These are phyloP conservation scores for Fusarium euwallaceae DNA, from an alignment of 2,329 filamentous ascomycete genomes.

Conservation along the genomic window DNA sequence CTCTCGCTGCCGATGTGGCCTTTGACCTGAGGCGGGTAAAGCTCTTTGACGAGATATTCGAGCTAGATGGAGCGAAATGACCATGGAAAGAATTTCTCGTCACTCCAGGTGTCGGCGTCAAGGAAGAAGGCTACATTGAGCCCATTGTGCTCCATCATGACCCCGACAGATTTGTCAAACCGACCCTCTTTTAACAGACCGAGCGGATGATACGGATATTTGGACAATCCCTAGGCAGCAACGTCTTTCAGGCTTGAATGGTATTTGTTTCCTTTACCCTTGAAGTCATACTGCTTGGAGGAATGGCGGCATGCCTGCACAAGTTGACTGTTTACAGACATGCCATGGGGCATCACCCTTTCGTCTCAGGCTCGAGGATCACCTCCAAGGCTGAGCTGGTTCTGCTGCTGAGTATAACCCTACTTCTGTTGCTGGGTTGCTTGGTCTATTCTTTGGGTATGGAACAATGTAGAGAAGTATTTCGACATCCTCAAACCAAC, in stretches of 20 bases:
- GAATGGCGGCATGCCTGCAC: not conserved
- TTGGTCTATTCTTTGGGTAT: not conserved
- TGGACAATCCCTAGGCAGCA: no score
- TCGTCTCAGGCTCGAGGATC: not conserved
- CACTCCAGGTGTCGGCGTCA: not conserved
- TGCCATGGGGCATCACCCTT: not conserved
- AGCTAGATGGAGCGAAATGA: not conserved
- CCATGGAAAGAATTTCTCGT: not conserved
- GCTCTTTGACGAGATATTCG: not conserved
- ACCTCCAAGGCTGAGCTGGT: not conserved
- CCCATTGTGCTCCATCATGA: not conserved
- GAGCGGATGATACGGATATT: no score
- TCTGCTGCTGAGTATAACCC: not conserved
- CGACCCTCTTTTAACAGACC: no score
- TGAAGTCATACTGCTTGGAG: not conserved
- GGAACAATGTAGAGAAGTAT: not conserved
- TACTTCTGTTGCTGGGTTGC: not conserved
- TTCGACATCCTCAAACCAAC: not conserved
- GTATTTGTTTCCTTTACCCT: not conserved
- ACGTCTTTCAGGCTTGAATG: no score
- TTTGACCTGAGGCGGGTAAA: not conserved
- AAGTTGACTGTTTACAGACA: not conserved
- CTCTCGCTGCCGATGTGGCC: not conserved
- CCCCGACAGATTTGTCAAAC: no score
- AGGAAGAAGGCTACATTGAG: constrained; percentile 8